Conservation (phyloP, 805 yeast genomes). For the Pichia ethanolica region DNA sequence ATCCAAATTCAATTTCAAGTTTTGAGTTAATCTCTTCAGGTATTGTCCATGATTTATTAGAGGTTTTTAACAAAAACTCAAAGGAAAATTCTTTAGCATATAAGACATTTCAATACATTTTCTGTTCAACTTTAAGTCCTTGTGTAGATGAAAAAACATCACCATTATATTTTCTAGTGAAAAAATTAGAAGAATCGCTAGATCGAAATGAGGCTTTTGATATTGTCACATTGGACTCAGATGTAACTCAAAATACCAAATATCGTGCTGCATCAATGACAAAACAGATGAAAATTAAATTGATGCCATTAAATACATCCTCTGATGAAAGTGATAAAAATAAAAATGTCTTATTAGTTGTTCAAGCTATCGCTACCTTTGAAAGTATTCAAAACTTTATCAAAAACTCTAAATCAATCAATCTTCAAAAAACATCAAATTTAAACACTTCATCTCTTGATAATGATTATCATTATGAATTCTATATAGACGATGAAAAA, state of each 20-base stretch:
- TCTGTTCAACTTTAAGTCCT: constrained; percentile 28
- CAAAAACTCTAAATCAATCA: constrained; percentile 17
- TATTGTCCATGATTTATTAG: constrained; percentile 38
- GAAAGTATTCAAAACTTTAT: constrained; percentile 43
- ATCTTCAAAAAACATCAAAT: neutral
- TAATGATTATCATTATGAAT: constrained; percentile 40
- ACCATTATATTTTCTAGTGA: constrained; percentile 40
- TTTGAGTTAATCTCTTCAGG: constrained; percentile 72
- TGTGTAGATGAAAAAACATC: constrained; percentile 25
- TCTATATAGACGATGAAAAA: constrained; percentile 47
- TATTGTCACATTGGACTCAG: constrained; percentile 39
- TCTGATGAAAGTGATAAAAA: constrained; percentile 21
- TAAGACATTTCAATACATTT: constrained; percentile 37
- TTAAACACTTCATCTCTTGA: constrained; percentile 14
- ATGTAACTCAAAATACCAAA: constrained; percentile 18
- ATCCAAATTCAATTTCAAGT: constrained; percentile 42
- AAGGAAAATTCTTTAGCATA: constrained; percentile 27
- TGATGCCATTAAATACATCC: constrained; percentile 32
- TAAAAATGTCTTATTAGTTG: constrained; percentile 35
- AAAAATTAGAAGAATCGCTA: constrained; percentile 62
- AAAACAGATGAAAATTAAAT: constrained; percentile 56
- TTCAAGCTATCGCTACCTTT: constrained; percentile 57
- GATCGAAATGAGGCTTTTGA: constrained; percentile 70
- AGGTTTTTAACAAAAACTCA: constrained; percentile 27
- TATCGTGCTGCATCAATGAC: constrained; percentile 56